Percentiles rank a stretch among this genome's conserved stretches.
These are phyloP conservation scores for Termitomyces sp. DNA, from an alignment of 768 basidiomycete genomes.

Conservation along the genomic window DNA sequence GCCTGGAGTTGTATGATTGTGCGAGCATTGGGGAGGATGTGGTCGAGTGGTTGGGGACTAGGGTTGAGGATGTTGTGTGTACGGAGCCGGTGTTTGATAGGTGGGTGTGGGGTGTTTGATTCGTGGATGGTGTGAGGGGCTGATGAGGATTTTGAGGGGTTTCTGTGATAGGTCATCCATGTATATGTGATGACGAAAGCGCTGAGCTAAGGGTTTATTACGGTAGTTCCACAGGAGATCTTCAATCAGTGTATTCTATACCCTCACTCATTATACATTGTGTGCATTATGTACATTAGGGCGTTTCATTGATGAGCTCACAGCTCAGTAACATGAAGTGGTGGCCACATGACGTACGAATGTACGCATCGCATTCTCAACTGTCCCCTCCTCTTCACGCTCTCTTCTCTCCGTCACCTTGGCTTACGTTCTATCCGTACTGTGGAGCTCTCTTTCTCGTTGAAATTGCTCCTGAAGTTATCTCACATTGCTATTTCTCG, in stretches of 20 bases:
- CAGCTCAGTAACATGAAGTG: too few relatives aligned
- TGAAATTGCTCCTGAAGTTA: too few relatives aligned
- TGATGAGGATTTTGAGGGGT: background rate
- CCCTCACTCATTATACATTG: background rate
- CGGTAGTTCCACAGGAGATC: background rate
- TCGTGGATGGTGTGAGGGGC: background rate
- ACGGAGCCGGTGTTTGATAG: slow-evolving; percentile 55
- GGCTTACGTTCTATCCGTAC: too few relatives aligned
- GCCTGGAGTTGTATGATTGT: slow-evolving; percentile 67
- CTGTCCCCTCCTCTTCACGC: too few relatives aligned
- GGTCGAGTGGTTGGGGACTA: slow-evolving; percentile 58
- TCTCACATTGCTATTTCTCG: too few relatives aligned
- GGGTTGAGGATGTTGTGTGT: slow-evolving; percentile 61
- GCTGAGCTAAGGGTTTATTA: background rate
- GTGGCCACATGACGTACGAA: too few relatives aligned
- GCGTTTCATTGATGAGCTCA: background rate
- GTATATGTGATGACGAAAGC: background rate
- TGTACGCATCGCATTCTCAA: too few relatives aligned
- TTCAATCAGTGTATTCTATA: background rate
- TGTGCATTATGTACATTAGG: background rate
- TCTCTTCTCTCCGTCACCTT: too few relatives aligned
- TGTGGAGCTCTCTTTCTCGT: too few relatives aligned
- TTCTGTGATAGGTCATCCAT: background rate
- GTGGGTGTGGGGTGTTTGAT: slow-evolving; percentile 13
- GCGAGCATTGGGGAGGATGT: slow-evolving; percentile 65